Evolutionary conservation across 2,329 filamentous ascomycete genomes (phyloP).

Genomic region (Fusarium solani-melongenae): DNA sequence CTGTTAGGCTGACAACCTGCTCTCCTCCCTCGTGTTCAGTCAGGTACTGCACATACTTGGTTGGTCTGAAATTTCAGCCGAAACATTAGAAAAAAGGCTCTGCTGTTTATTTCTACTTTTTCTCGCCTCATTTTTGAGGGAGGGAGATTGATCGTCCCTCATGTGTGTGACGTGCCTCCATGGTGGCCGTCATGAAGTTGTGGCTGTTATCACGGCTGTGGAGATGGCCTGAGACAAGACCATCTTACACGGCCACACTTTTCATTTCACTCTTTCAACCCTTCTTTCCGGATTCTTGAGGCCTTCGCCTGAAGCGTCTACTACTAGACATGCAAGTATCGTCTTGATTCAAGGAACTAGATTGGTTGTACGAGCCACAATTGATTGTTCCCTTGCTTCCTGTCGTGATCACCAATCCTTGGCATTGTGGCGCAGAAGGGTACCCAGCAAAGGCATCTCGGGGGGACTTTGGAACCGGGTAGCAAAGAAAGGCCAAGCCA

Average conservation of each 20-base stretch:
- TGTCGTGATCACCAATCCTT: background rate
- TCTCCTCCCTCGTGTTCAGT: background rate
- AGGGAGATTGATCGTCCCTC: background rate
- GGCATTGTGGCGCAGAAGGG: background rate
- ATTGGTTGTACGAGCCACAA: background rate
- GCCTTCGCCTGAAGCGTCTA: background rate
- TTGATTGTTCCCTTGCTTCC: background rate
- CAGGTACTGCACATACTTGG: background rate
- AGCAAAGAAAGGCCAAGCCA: background rate
- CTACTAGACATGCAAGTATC: background rate
- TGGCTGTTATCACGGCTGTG: conserved; percentile 14
- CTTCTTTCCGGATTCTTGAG: background rate
- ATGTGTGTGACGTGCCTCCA: background rate
- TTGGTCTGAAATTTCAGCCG: background rate
- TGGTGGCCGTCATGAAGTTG: conserved; percentile 22
- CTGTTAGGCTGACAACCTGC: background rate
- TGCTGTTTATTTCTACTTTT: conserved; percentile 2
- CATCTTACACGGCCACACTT: background rate
- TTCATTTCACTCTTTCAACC: background rate
- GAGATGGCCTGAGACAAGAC: conserved; percentile 6
- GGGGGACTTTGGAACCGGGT: background rate
- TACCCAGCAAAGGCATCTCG: background rate
- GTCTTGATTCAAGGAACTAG: too few species aligned
- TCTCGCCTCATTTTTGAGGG: background rate
- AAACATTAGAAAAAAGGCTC: background rate